Conservation (phyloP, 176 grass and related monocot species). For the Carex pumila region DNA sequence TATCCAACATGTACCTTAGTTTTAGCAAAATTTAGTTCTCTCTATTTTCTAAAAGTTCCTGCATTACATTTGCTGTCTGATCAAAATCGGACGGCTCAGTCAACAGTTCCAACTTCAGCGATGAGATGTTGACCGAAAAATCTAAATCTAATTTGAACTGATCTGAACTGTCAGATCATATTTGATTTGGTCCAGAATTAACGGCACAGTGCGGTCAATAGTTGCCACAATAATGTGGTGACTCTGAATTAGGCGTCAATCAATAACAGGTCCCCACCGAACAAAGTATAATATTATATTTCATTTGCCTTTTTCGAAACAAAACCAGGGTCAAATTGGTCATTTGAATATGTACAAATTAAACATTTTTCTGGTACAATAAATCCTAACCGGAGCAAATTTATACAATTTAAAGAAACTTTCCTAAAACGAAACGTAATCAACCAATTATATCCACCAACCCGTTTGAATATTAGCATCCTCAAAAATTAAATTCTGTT, state of each 20-base stretch:
- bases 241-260: neutral
- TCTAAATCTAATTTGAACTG: neutral
- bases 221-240: neutral
- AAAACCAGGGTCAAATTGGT: neutral
- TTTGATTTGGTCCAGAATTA: neutral
- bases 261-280: neutral
- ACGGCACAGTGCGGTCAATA: neutral
- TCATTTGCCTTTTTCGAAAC: neutral
- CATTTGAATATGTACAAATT: neutral
- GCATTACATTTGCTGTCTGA: neutral
- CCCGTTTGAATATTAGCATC: slow-evolving; percentile 1
- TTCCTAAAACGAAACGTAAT: neutral
- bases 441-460: neutral
- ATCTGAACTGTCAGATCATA: neutral
- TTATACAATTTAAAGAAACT: neutral
- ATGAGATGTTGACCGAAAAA: neutral
- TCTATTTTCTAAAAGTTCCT: neutral
- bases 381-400: neutral
- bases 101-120: neutral
- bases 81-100: neutral
- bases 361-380: neutral
- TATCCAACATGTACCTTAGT: neutral
- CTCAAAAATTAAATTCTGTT: neutral
- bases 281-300: neutral
- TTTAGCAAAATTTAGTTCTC: neutral